phyloP scores from a whole-genome alignment of 2,329 filamentous ascomycete genomes.

The Aspergillus neotritici region DNA sequence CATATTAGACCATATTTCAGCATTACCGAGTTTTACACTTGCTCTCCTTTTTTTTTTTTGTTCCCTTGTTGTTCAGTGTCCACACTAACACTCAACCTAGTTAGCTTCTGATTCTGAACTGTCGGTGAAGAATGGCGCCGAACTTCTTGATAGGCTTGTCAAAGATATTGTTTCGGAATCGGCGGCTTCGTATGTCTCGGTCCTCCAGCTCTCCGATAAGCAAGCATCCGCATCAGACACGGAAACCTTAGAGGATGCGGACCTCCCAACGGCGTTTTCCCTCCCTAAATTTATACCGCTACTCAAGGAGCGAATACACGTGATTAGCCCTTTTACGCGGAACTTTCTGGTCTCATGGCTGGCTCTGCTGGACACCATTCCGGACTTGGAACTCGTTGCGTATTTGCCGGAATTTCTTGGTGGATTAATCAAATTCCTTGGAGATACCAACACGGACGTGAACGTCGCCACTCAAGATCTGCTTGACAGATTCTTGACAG shows the following conservation, averaged over 20 bases:
- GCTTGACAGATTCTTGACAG: slow-evolving; percentile 80
- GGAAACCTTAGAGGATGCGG: slow-evolving; percentile 33
- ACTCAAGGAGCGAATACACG: slow-evolving; percentile 87
- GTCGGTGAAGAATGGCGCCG: slow-evolving; percentile 96
- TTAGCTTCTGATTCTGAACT: slow-evolving; percentile 92
- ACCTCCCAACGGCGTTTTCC: slow-evolving; percentile 84
- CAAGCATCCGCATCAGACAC: slow-evolving; percentile 34
- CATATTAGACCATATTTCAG: too few relatives aligned
- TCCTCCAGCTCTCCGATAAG: slow-evolving; percentile 62
- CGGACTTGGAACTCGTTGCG: slow-evolving; percentile 88
- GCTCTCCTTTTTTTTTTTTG: background rate
- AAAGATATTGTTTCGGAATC: slow-evolving; percentile 97
- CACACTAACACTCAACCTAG: slow-evolving; percentile 43
- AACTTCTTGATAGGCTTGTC: slow-evolving; percentile 86
- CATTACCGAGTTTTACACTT: too few relatives aligned
- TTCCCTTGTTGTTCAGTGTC: background rate
- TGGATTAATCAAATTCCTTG: slow-evolving; percentile 84
- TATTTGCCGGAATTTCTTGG: slow-evolving; percentile 88
- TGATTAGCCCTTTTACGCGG: slow-evolving; percentile 88
- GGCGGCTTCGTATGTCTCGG: slow-evolving; percentile 87
- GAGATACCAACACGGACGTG: slow-evolving; percentile 88
- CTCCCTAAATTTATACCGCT: slow-evolving; percentile 86
- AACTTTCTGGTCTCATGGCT: slow-evolving; percentile 97
- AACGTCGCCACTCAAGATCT: slow-evolving; percentile 85
- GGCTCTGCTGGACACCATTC: slow-evolving; percentile 88